Evolutionary conservation across 257 asterid genomes (phyloP), one percentile per base, ranked within the genome.

Genomic region (Petunia secreta): DNA sequence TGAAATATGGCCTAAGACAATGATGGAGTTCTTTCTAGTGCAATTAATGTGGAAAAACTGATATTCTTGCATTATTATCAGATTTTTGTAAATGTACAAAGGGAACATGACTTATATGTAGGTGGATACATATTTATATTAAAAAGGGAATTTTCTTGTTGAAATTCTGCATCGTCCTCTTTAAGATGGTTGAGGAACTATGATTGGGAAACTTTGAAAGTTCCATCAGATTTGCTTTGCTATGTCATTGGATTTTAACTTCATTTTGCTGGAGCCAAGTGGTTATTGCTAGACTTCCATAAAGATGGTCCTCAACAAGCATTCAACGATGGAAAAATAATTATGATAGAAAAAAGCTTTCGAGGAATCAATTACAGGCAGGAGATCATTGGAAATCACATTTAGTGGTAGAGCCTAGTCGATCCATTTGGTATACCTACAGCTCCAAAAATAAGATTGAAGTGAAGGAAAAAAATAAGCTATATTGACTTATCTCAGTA

Each of bases 1-100:
- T 86, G 8, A 89, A 66, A 79, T 95, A 89, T 48, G 89, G 91
- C 75, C 75, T 83, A 8, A 86, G 82, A 76, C 82, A 81, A 65
- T 84, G 90, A 86, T 25, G 83, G 66, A 4, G 60, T 10, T 16
- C 50, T 37, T 36, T 34, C 77, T 71, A 25, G 60, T 71, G 60
- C 44, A 48, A 39, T 25, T 68, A 68, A 48, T 15, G 6, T 13
- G 1, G 15, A 39, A 48, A 64, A 71, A 4, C 41, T 11, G 60
- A 48, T 43, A 34, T 48, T 48, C 77, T 71, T 48, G 43, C 48
- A 71, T 48, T 69, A 69, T 46, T 25, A 66, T 69, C 11, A 69
- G 25, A 46, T 46, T 48, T 25, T 48, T 46, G 41, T 71, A 48
- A 25, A 46, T 71, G 6, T 71, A 46, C 60, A 2, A 71, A 71